Conservation (phyloP, 2,329 filamentous ascomycete genomes). For the Karstenula rhodostoma region DNA sequence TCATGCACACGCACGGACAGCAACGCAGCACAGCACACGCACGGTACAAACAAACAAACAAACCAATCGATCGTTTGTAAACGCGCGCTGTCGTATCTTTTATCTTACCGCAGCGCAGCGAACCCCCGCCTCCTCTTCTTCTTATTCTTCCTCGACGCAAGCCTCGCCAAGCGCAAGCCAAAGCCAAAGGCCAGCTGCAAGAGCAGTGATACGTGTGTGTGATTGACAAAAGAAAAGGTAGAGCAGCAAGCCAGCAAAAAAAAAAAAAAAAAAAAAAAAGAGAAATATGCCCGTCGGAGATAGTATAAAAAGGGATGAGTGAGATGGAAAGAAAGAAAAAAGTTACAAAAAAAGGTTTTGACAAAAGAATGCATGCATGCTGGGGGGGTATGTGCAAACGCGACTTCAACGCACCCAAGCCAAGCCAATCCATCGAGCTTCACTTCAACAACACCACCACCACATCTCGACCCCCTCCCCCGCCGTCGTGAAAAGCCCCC, state of each 20-base stretch:
- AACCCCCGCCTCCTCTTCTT: too few species aligned
- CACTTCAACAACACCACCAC: background rate
- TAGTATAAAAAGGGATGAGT: background rate
- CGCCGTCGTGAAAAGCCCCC: background rate
- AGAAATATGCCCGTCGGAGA: background rate
- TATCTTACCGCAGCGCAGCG: too few species aligned
- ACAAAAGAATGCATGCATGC: background rate
- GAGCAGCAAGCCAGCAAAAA: too few species aligned
- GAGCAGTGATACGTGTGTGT: too few species aligned
- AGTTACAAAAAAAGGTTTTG: background rate
- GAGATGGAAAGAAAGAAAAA: background rate
- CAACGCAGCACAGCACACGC: background rate
- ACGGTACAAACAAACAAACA: too few species aligned
- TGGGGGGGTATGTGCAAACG: constrained; percentile 1
- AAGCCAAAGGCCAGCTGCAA: too few species aligned
- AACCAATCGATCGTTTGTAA: too few species aligned
- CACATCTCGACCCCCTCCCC: background rate
- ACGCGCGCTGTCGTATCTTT: too few species aligned
- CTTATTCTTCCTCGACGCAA: too few species aligned
- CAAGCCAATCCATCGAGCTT: too few species aligned
- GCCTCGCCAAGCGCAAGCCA: too few species aligned
- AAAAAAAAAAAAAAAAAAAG: background rate
- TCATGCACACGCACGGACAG: constrained; percentile 1
- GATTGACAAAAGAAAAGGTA: too few species aligned
- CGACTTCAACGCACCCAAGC: background rate